Base-by-base conservation (phyloP, 495 filamentous ascomycete genomes). In the Parmelia sp. region DNA sequence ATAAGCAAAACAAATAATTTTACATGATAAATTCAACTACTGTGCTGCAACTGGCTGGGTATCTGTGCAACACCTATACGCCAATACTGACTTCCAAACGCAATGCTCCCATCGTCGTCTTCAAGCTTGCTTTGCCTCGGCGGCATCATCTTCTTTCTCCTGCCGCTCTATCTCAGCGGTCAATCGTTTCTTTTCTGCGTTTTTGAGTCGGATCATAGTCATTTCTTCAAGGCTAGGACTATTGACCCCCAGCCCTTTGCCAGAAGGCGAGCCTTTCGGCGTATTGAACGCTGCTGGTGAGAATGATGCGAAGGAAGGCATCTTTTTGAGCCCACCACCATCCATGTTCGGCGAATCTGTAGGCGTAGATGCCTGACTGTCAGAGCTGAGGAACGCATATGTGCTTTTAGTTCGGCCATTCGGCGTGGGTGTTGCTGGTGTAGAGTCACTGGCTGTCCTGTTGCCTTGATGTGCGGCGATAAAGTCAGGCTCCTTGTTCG, bases 181-280 rank as follows among this genome's bases (percentile, higher is more conserved):
- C 21, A 85, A 69, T 21, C 81, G 75, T 68, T 71, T 74, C 70
- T 84, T 85, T 68, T 87, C 83, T 0, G 83, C 83, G 62, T 81
- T 84, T 68, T 84, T 86, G 60, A 88, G 65, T 39, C 83, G 75
- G 71, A 87, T 87, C 71, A 87, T 71, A 2, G 81, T 86, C 63
- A 82, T 66, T 44, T 88, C 84, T 68, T 88, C 77, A 37, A 86
- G 61, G 63, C 78, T 86, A 4, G 82, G 82, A 31, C 75, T 76
- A 58, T 72, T 73, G 17, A 71, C 27, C 4, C 69, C 67, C 45
- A 73, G 72, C 0, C 68, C 67, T 15, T 73, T 71, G 7, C 71
- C 69, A 27, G 72, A 71, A 27, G 76, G 69, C 11, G 71, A 64
- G 71, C 69, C 51, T 71, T 76, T 36, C 70, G 69, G 45, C 61